phyloP scores from a whole-genome alignment of 2,329 filamentous ascomycete genomes.

The Sporothrix luriei region DNA sequence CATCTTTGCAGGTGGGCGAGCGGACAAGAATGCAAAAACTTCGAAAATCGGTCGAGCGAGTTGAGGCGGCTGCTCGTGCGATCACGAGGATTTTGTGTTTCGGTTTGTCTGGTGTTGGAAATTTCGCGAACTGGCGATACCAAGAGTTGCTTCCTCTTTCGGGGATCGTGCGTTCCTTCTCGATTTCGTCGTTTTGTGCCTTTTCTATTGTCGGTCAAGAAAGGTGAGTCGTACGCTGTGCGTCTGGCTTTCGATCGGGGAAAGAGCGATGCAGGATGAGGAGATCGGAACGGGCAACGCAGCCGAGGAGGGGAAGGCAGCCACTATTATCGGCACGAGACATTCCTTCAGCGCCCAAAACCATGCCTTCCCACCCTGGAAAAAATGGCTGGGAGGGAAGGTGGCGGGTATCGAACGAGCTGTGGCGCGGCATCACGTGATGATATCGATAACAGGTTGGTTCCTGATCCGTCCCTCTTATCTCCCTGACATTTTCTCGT shows the following conservation, averaged over 20 bases:
- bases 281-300: slow-evolving; percentile 7
- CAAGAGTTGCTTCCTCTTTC: not conserved
- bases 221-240: slow-evolving; percentile 13
- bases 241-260: slow-evolving; percentile 14
- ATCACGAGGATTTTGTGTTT: slow-evolving; percentile 14
- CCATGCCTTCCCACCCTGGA: not conserved
- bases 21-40: not conserved
- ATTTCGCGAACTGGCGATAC: not conserved
- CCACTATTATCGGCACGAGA: slow-evolving; percentile 30
- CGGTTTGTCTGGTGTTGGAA: slow-evolving; percentile 17
- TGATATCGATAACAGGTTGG: slow-evolving; percentile 8
- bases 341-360: slow-evolving; percentile 2
- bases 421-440: slow-evolving; percentile 28
- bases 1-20: slow-evolving; percentile 16
- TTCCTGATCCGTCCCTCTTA: slow-evolving; percentile 6
- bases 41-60: not conserved
- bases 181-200: slow-evolving; percentile 1
- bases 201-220: slow-evolving; percentile 28
- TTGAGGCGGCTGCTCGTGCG: slow-evolving; percentile 20
- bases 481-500: not conserved
- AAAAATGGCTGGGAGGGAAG: slow-evolving; percentile 26
- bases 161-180: not conserved
- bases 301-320: slow-evolving; percentile 30
- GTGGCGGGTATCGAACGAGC: slow-evolving; percentile 17
- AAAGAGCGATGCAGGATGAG: slow-evolving; percentile 17